Conservation (phyloP, 106 monocot genomes). For the Acorus calamus region DNA sequence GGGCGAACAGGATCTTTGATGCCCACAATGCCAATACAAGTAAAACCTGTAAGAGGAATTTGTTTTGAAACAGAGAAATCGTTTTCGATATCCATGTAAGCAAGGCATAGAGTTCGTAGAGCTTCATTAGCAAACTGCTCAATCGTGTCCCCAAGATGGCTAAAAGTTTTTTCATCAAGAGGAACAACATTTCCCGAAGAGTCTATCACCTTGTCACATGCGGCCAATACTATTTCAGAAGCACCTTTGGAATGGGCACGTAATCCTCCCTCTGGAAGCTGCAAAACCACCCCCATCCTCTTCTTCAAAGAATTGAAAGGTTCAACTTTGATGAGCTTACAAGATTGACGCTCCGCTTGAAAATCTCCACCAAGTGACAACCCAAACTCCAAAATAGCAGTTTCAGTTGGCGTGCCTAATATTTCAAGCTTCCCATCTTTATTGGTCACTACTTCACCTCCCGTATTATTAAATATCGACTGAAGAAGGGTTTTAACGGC, state of each 20-base stretch:
- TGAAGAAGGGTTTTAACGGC: conserved; percentile 36
- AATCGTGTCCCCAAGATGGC: conserved; percentile 32
- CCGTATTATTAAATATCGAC: conserved; percentile 59
- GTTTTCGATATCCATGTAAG: conserved; percentile 44
- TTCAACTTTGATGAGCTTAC: conserved; percentile 49
- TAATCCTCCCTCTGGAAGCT: conserved; percentile 35
- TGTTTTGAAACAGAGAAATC: conserved; percentile 26
- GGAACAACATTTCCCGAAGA: conserved; percentile 33
- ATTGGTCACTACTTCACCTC: conserved; percentile 51
- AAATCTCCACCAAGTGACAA: conserved; percentile 51
- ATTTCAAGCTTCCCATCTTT: conserved; percentile 43
- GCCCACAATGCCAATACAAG: conserved; percentile 69
- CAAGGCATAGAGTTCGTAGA: conserved; percentile 61
- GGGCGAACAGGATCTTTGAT: conserved; percentile 75
- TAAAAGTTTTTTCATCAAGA: conserved; percentile 26
- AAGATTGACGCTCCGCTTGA: conserved; percentile 18
- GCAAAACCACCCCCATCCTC: conserved; percentile 65
- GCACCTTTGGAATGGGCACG: conserved; percentile 63
- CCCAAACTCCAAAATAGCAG: conserved; percentile 54
- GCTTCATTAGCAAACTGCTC: conserved; percentile 56
- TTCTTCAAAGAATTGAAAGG: conserved; percentile 67
- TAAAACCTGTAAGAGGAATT: conserved; percentile 45
- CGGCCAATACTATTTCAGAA: conserved; percentile 62
- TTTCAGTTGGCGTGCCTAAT: conserved; percentile 68
- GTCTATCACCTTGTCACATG: conserved; percentile 40